Percentiles rank a stretch among this genome's conserved stretches.
phyloP scores from a whole-genome alignment of 805 yeast species.

The Yarrowia porcina region DNA sequence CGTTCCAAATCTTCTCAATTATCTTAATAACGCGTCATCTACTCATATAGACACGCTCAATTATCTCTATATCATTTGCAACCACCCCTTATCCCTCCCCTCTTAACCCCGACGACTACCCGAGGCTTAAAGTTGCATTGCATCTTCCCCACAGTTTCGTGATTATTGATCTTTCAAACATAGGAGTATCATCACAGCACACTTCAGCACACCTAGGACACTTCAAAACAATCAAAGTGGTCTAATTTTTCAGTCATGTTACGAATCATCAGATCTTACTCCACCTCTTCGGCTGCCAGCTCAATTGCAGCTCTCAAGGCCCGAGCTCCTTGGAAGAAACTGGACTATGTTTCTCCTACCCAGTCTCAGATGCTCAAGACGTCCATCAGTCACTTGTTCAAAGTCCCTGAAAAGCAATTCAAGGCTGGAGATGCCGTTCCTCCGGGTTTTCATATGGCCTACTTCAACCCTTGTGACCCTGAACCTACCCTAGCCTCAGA shows the following conservation, averaged over 20 bases:
- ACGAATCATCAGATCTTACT: neutral
- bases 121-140: slow-evolving; percentile 11
- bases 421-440: slow-evolving; percentile 32
- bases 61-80: too few relatives aligned
- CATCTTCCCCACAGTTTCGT: neutral
- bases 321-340: slow-evolving; percentile 32
- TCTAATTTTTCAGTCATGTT: neutral
- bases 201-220: too few relatives aligned
- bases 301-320: slow-evolving; percentile 1
- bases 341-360: slow-evolving; percentile 36
- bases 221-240: too few relatives aligned
- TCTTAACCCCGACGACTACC: neutral
- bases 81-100: neutral
- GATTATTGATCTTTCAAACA: neutral
- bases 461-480: slow-evolving; percentile 56
- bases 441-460: slow-evolving; percentile 63
- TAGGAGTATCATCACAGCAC: too few relatives aligned
- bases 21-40: too few relatives aligned
- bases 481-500: slow-evolving; percentile 55
- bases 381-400: slow-evolving; percentile 35
- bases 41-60: too few relatives aligned
- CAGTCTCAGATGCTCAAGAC: slow-evolving; percentile 36
- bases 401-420: slow-evolving; percentile 10
- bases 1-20: too few relatives aligned
- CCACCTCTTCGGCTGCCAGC: neutral